Conservation (phyloP, 176 grass and related monocot species). For the Triticum aestivum region DNA sequence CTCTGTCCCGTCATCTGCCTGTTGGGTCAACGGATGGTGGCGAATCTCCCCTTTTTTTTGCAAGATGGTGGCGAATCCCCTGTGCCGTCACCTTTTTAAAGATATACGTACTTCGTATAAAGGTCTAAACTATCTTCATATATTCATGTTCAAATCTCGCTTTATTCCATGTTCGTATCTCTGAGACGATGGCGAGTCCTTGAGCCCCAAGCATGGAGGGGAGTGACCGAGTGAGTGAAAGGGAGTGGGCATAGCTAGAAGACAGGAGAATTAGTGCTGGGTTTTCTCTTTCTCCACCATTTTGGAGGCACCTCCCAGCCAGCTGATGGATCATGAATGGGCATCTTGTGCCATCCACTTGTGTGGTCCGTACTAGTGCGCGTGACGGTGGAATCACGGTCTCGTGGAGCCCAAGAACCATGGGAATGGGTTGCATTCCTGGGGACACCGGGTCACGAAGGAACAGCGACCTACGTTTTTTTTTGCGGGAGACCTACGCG, state of each 20-base stretch:
- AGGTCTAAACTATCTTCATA: background rate
- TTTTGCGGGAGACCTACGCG: no score
- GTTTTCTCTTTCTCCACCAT: no score
- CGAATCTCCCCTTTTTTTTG: no score
- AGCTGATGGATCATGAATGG: conserved; percentile 6
- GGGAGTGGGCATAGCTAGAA: background rate
- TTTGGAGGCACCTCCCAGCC: background rate
- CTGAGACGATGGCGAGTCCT: background rate
- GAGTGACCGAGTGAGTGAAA: background rate
- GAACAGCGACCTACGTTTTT: background rate
- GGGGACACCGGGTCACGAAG: background rate
- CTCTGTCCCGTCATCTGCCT: background rate
- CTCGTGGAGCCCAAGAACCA: conserved; percentile 17
- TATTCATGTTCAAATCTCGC: background rate
- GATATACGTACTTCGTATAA: background rate
- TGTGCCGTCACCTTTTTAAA: background rate
- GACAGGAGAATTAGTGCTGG: background rate
- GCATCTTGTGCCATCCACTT: conserved; percentile 36
- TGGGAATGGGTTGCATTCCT: background rate
- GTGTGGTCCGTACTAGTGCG: conserved; percentile 29
- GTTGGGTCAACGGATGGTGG: conserved; percentile 34
- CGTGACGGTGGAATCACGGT: background rate
- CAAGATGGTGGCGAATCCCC: background rate
- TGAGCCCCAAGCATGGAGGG: conserved; percentile 15
- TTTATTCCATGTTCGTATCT: background rate